These are phyloP conservation scores for Tylopilus sp. DNA, from an alignment of 1,284 basidiomycete genomes.

Conservation along the genomic window DNA sequence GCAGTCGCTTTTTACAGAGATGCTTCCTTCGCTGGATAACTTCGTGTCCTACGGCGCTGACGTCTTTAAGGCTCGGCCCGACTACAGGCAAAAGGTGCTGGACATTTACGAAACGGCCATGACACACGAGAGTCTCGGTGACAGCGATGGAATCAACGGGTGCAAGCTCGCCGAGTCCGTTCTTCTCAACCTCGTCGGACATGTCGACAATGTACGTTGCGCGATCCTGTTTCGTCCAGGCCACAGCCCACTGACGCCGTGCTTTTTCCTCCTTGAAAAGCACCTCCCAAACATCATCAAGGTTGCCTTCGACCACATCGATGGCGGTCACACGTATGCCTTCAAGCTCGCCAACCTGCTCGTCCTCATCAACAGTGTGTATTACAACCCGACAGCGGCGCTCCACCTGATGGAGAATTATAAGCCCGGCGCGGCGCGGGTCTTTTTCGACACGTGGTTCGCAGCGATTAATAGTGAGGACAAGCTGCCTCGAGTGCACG, in stretches of 20 bases:
- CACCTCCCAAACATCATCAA: constrained; percentile 54
- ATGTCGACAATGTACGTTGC: constrained; percentile 65
- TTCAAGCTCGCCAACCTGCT: constrained; percentile 77
- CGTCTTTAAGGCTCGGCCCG: constrained; percentile 63
- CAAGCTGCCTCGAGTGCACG: constrained; percentile 79
- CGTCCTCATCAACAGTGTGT: constrained; percentile 78
- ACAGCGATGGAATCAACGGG: constrained; percentile 77
- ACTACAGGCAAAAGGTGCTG: constrained; percentile 77
- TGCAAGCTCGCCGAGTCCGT: constrained; percentile 83
- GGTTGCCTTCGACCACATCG: constrained; percentile 55
- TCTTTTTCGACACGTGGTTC: constrained; percentile 81
- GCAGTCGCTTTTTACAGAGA: constrained; percentile 51
- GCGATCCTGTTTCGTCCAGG: not conserved
- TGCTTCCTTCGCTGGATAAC: constrained; percentile 87
- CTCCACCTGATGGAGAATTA: constrained; percentile 69
- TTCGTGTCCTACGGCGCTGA: constrained; percentile 83
- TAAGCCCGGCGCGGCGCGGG: constrained; percentile 53
- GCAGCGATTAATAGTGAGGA: constrained; percentile 57
- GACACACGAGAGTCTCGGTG: constrained; percentile 69
- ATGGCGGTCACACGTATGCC: constrained; percentile 55
- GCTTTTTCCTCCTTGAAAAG: constrained; percentile 25
- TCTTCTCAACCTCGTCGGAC: constrained; percentile 72
- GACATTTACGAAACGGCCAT: constrained; percentile 82
- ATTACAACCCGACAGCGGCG: constrained; percentile 78
- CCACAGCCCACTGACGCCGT: not conserved